phyloP scores from a whole-genome alignment of 257 asterid species.

The Nicotiana undulata region DNA sequence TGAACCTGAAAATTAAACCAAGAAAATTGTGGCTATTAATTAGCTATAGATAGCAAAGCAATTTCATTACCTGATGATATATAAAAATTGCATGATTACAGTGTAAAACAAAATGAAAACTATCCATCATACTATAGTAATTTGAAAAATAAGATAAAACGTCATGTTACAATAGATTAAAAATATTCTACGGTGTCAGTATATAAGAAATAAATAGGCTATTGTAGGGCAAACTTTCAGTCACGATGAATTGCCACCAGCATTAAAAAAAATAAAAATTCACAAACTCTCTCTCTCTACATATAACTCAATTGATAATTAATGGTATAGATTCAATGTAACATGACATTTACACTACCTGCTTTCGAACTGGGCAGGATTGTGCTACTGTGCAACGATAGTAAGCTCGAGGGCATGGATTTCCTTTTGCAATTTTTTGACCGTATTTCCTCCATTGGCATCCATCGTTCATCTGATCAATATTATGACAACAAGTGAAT shows the following conservation, averaged over 20 bases:
- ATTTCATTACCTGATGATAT: not conserved
- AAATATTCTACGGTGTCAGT: not conserved
- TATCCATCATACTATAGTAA: not conserved
- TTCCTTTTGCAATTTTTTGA: constrained; percentile 35
- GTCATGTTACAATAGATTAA: not conserved
- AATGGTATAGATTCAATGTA: not conserved
- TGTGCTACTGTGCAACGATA: constrained; percentile 34
- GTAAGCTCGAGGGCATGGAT: constrained; percentile 37
- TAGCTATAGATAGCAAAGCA: not conserved
- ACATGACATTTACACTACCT: constrained; percentile 4
- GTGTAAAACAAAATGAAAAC: not conserved
- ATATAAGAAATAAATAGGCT: not conserved
- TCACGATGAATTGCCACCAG: not conserved
- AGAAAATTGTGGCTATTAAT: not conserved
- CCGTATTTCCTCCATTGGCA: constrained; percentile 47
- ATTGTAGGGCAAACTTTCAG: not conserved
- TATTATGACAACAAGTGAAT: not conserved
- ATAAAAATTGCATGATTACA: not conserved
- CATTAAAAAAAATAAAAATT: not conserved
- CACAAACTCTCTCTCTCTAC: not conserved
- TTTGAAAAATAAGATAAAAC: not conserved
- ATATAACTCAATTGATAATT: not conserved
- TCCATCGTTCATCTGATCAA: constrained; percentile 56
- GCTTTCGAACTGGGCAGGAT: constrained; percentile 36
- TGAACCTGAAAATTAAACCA: constrained; percentile 44